Evolutionary conservation across 2,329 filamentous ascomycete species (phyloP), one percentile per base, ranked within the genome.

Genomic region (Penicillium sp.): DNA sequence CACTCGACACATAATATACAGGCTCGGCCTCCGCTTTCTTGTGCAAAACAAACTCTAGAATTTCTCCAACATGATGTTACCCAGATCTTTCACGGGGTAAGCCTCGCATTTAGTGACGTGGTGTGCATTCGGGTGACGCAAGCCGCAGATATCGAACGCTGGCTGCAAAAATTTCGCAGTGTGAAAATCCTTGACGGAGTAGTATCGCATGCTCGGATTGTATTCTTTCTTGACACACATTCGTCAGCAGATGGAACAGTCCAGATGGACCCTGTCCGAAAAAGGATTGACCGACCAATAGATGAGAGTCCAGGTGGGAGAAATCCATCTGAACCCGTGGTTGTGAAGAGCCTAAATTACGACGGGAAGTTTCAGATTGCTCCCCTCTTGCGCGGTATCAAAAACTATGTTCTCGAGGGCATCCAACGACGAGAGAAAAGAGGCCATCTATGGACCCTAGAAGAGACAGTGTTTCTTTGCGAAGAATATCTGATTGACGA

Each of bases 401-500:
- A 27, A 26, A 29, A 8, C 12, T 38, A 24, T n/a, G 37, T 28
- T 11, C 24, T 37, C 32, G n/a, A 9, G 8, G n/a, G 36, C 33
- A 36, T 11, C 27, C 18, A 45, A 12, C 26, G 12, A 32, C 43
- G 43, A 26, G 27, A 29, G 9, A 27, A 45, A 24, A 45, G 34
- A 28, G 37, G 26, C 34, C 43, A 45, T 28, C 34, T 45, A 26
- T 45, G 43, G 43, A 38, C 43, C 9, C 24, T 36, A 37, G 43
- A 28, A 38, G 43, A 45, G 32, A 25, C 37, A 24, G 27, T 37
- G 24, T 45, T 37, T 24, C 24, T 45, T 26, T 11, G 36, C n/a
- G 43, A 28, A 25, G 24, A 45, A 37, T 45, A 45, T 35, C 34
- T 45, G 25, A 38, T 24, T 26, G 24, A 28, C 32, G 18, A 45